Base-by-base conservation (phyloP, 73 alveolate species). In the Paramecium octaurelia region DNA sequence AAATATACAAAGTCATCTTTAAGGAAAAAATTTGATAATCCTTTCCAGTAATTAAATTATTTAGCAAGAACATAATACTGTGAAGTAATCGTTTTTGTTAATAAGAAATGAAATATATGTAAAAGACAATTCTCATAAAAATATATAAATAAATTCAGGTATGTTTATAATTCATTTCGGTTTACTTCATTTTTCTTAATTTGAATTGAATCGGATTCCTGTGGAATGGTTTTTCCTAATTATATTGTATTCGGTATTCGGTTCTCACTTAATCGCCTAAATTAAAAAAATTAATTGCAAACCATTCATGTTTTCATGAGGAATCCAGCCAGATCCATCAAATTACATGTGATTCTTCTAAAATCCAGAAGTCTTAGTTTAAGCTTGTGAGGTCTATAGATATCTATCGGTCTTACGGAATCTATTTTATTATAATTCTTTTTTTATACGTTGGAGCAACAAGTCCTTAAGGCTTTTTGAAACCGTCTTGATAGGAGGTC, bases 271-370 rank as follows among this genome's bases (percentile, higher is more conserved):
- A 24, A 46, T 80, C 91, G 16, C 91, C 91, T 80, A 80, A 8
- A 46, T 23, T 34, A 43, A 31, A 44, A 43, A 80, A 40, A 14
- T 43, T 8, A n/a, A 80, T 38, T 14, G 31, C 7, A 18, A 14
- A 80, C 91, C 91, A 46, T 80, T 80, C 91, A 80, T 80, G 27
- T 27, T 80, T 6, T 40, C 91, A 80, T 80, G 76, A 43, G 91
- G 91, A 40, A 46, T 80, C 70, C 70, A 80, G 6, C 91, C 91
- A 6, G 42, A 11, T 23, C 91, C 91, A n/a, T 80, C 91, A 80
- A 80, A 80, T 80, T 80, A 46, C 43, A 80, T 42, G 18, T 80
- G 91, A 48, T 80, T 80, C 57, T 80, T 80, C 76, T 80, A 80
- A 46, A 80, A 80, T 44, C 91, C 91, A 7, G 91, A 80, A 24